These are phyloP conservation scores for Henckelia pumila DNA, from an alignment of 257 asterid species.

Conservation along the genomic window DNA sequence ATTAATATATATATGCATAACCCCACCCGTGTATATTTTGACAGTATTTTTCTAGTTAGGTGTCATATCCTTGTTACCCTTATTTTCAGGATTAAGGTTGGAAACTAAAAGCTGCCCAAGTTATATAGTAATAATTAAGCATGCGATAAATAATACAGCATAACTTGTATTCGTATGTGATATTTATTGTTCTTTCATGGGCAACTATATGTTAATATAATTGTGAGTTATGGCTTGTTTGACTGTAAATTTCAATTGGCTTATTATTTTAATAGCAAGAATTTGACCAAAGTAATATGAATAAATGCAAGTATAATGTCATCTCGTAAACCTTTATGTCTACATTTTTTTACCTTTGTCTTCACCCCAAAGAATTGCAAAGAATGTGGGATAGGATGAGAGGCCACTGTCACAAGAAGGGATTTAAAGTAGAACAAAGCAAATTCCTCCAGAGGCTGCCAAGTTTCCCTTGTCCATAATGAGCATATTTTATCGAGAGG, in stretches of 20 bases:
- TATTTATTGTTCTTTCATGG: too few relatives aligned
- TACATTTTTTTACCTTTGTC: conserved; percentile 48
- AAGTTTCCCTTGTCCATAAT: conserved; percentile 26
- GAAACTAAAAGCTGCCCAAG: neutral
- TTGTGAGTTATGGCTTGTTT: neutral
- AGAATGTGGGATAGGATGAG: conserved; percentile 36
- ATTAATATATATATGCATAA: neutral
- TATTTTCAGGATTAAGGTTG: neutral
- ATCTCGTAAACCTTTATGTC: conserved; percentile 32
- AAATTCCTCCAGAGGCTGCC: conserved; percentile 16
- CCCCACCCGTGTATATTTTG: neutral
- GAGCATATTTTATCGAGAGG: conserved; percentile 41
- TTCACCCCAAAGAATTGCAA: conserved; percentile 53
- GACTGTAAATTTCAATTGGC: neutral
- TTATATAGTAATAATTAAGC: too few relatives aligned
- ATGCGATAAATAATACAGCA: too few relatives aligned
- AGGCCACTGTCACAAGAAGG: conserved; percentile 40
- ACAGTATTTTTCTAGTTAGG: neutral
- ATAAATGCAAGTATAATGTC: neutral
- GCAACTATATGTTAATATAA: too few relatives aligned
- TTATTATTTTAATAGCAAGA: neutral
- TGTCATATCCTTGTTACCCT: neutral
- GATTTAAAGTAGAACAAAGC: conserved; percentile 27
- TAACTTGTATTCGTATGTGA: too few relatives aligned
- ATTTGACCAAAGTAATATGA: neutral